Conservation (phyloP, 164 flowering plant genomes). For the Magnolia sinica region DNA sequence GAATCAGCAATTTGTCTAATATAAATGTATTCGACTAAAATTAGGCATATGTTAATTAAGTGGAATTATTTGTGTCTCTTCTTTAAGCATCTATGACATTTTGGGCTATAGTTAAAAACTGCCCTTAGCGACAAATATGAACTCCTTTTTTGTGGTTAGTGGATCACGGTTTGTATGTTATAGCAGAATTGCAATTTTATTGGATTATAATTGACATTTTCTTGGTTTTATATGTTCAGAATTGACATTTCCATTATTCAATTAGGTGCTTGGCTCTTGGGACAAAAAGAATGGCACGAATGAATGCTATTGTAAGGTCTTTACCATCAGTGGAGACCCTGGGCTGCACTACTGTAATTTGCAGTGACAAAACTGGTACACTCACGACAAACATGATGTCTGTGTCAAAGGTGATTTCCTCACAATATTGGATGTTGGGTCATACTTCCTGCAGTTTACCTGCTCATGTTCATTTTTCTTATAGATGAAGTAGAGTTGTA, state of each 20-base stretch:
- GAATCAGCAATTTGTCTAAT: too few relatives aligned
- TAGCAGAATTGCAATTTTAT: too few relatives aligned
- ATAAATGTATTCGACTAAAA: not conserved
- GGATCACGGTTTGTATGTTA: too few relatives aligned
- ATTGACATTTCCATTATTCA: not conserved
- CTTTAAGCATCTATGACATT: not conserved
- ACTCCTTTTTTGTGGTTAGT: too few relatives aligned
- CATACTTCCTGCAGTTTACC: not conserved
- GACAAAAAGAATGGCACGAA: constrained; percentile 94
- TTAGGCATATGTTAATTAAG: too few relatives aligned
- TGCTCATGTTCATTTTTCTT: not conserved
- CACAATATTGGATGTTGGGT: not conserved
- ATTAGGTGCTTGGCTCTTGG: constrained; percentile 97
- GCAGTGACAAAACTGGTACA: constrained; percentile 99
- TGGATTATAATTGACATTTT: not conserved
- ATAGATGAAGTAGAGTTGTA: not conserved
- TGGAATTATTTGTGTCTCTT: not conserved
- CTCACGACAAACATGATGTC: constrained; percentile 99
- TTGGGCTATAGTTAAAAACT: too few relatives aligned
- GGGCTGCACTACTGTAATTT: constrained; percentile 97
- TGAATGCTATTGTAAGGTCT: constrained; percentile 96
- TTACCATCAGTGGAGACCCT: constrained; percentile 97
- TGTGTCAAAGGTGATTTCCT: constrained; percentile 71
- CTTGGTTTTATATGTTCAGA: not conserved
- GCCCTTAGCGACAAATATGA: too few relatives aligned